phyloP scores from a whole-genome alignment of 2,329 filamentous ascomycete genomes.

The Xylariaceae sp. region DNA sequence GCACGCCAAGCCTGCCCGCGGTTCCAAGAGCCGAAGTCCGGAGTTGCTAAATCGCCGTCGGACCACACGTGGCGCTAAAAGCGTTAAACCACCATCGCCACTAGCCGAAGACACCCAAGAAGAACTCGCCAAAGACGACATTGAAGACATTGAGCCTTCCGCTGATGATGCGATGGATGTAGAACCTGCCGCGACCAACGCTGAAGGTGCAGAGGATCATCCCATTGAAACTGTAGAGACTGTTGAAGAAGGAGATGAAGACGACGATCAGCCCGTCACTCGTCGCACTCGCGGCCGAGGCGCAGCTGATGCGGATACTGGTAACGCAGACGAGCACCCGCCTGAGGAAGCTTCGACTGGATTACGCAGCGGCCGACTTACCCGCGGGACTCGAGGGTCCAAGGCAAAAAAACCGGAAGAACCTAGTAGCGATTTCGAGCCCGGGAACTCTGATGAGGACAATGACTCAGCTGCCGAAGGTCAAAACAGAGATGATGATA shows the following conservation, averaged over 20 bases:
- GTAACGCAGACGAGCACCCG: conserved; percentile 18
- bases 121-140: conserved; percentile 32
- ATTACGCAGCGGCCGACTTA: no score
- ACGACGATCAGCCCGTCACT: conserved; percentile 46
- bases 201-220: conserved; percentile 24
- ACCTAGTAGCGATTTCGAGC: conserved; percentile 59
- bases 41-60: conserved; percentile 44
- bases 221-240: conserved; percentile 31
- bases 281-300: conserved; percentile 40
- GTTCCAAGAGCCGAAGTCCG: conserved; percentile 53
- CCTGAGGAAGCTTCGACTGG: conserved; percentile 27
- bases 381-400: conserved; percentile 47
- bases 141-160: conserved; percentile 28
- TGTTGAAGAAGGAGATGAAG: conserved; percentile 37
- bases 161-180: conserved; percentile 24
- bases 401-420: conserved; percentile 48
- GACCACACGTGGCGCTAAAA: conserved; percentile 48
- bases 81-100: conserved; percentile 45
- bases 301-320: conserved; percentile 16
- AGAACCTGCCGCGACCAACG: conserved; percentile 25
- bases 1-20: conserved; percentile 47
- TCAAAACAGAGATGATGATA: conserved; percentile 37
- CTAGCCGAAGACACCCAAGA: conserved; percentile 52
- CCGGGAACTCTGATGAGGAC: conserved; percentile 54
- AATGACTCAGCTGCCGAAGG: conserved; percentile 39